Evolutionary conservation across 2,329 filamentous ascomycete species (phyloP), one percentile per base, ranked within the genome.

Genomic region (Venturia carpophila): DNA sequence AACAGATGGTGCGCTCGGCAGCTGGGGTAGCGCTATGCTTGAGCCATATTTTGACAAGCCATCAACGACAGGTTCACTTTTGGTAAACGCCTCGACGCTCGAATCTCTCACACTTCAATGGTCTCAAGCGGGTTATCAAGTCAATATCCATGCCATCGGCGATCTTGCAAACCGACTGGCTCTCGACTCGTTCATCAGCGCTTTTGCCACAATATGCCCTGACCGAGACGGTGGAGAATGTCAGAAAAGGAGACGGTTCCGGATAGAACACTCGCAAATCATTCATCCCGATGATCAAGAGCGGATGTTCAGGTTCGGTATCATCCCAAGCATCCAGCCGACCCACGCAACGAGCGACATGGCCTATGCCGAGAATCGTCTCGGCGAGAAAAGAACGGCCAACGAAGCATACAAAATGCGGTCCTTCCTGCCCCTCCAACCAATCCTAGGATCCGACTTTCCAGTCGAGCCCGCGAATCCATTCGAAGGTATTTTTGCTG

Each of bases 311-410:
- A 75, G 78, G 5, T 73, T 88, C 5, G 84, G 84, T 7, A 83
- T 90, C 69, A 80, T 89, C 63, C 86, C 87, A 0, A 88, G 84
- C 2, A 84, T 90, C 64, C 87, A 90, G 70, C 87, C 87, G 5
- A 89, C 87, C 0, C 87, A 90, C 70, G 87, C 87, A 27, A 90
- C 87, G 3, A 87, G 84, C 9, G 87, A 90, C 73, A 88, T 87
- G 84, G 80, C 81, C 5, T 89, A 89, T 69, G 87, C 86, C 10
- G 80, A 84, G 67, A 74, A 73, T 47, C 80, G 87, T 7, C 82
- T 90, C 0, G 87, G 87, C 0, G 69, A 71, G 11, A 73, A 79
- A 30, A 82, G 87, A 27, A 83, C 83, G 0, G 71, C 72, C 21
- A 70, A 75, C 17, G 83, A 84, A 67, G 87, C 87, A 1, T 90